Conservation (phyloP, 257 asterid genomes). For the Fraxinus pennsylvanica region DNA sequence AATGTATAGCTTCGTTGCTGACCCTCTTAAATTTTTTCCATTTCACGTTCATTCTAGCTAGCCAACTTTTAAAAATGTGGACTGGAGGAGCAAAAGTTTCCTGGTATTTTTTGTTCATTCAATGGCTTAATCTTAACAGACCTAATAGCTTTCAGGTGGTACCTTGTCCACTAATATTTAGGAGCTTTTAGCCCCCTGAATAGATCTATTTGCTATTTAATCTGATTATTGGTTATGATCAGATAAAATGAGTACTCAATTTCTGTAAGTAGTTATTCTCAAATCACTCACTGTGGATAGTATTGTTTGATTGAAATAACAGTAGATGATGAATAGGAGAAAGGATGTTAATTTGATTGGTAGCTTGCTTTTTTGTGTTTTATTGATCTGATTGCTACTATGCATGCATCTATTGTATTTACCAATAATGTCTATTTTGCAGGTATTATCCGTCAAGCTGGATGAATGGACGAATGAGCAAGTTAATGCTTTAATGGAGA, state of each 20-base stretch:
- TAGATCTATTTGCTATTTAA: not conserved
- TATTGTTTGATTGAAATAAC: not conserved
- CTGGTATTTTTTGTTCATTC: not conserved
- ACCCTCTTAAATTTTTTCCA: not conserved
- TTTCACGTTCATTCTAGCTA: not conserved
- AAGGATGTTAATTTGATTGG: not conserved
- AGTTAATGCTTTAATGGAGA: conserved; percentile 62
- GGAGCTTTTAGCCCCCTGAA: not conserved
- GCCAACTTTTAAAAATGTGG: not conserved
- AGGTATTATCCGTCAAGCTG: conserved; percentile 81
- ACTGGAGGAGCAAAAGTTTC: not conserved
- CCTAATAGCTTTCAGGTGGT: not conserved
- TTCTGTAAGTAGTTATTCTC: not conserved
- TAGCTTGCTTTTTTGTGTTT: not conserved
- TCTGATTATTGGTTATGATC: not conserved
- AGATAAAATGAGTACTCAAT: not conserved
- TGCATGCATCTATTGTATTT: conserved; percentile 1
- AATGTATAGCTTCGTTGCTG: not conserved
- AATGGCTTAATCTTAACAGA: not conserved
- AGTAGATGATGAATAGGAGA: not conserved
- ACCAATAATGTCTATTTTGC: conserved; percentile 10
- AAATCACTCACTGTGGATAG: not conserved
- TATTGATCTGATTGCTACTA: not conserved
- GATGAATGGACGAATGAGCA: conserved; percentile 90
- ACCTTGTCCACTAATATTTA: not conserved